Conservation (phyloP, 768 basidiomycete species). For the Serendipita sp. region DNA sequence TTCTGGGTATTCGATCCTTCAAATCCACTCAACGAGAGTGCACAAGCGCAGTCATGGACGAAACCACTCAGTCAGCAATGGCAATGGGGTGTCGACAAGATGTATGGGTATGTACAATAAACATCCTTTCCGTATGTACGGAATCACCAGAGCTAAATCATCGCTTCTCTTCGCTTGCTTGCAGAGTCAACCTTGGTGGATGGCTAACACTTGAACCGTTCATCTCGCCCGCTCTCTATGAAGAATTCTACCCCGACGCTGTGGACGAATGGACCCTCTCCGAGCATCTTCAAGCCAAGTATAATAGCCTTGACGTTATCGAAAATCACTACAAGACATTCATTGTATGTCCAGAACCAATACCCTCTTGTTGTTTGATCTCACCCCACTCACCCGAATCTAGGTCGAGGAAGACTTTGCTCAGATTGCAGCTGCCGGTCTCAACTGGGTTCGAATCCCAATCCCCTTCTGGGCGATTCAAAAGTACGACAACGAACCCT, state of each 20-base stretch:
- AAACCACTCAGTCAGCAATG: slow-evolving; percentile 63
- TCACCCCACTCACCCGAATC: background rate
- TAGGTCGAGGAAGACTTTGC: slow-evolving; percentile 86
- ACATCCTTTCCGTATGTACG: background rate
- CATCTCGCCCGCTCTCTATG: slow-evolving; percentile 47
- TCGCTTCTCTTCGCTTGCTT: slow-evolving; percentile 8
- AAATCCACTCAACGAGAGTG: slow-evolving; percentile 60
- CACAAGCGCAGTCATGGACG: slow-evolving; percentile 63
- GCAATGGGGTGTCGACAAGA: slow-evolving; percentile 46
- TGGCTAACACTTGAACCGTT: slow-evolving; percentile 68
- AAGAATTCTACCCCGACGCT: slow-evolving; percentile 34
- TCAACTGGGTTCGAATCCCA: slow-evolving; percentile 72
- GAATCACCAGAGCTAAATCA: slow-evolving; percentile 4
- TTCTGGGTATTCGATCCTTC: slow-evolving; percentile 53
- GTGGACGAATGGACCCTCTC: slow-evolving; percentile 57
- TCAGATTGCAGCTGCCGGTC: slow-evolving; percentile 69
- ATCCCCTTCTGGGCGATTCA: slow-evolving; percentile 81
- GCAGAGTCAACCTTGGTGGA: slow-evolving; percentile 54
- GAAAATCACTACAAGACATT: slow-evolving; percentile 71
- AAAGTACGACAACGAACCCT: slow-evolving; percentile 59
- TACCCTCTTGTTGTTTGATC: slow-evolving; percentile 25
- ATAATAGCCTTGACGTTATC: slow-evolving; percentile 44
- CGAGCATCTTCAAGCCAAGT: slow-evolving; percentile 42
- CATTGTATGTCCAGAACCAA: slow-evolving; percentile 22
- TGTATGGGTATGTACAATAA: slow-evolving; percentile 35